Base-by-base conservation (phyloP, 2,329 filamentous ascomycete genomes). In the Septoria linicola region DNA sequence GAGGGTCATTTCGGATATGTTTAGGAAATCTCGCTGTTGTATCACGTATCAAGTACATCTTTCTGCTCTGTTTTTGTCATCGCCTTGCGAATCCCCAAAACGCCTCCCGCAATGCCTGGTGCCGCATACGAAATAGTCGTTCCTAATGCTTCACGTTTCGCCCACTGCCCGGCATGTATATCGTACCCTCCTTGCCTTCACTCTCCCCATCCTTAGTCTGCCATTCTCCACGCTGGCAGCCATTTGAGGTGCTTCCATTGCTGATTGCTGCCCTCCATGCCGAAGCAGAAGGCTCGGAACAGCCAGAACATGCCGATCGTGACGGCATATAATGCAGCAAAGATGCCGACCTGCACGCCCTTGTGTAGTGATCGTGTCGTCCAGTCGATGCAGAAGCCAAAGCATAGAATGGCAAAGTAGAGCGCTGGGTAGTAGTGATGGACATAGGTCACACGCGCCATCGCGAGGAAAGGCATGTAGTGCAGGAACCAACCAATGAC, bases 341-440 rank as follows among this genome's bases (percentile, higher is more conserved):
- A 96, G n/a, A 88, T 71, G 10, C 73, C 77, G 70, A 81, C 82
- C 70, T 88, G 84, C 23, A 89, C 64, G 35, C 71, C 74, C 66
- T 80, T 81, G 61, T 77, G 79, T 59, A 88, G 76, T 63, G 80
- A 84, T 59, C 84, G 80, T 40, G 89, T 82, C 57, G 85, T 77
- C 85, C 89, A 97, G 71, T 97, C 90, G 49, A 88, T 74, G 61
- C 90, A 80, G 79, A 99, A 99, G 47, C 91, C 92, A 56, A 91
- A 83, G 13, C 82, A 83, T 39, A 99, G 77, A 59, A 99, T 96
- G 63, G 93, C 91, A 70, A 97, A 99, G 77, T 97, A 99, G 8
- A 99, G 82, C 8, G 93, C 93, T 8, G 93, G 93, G 72, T 97
- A 99, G 78, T 99, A 99, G 76, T 99, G 93, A 72, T 99, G 93